phyloP scores from a whole-genome alignment of 495 filamentous ascomycete genomes.

The Aspergillus nanangensis region DNA sequence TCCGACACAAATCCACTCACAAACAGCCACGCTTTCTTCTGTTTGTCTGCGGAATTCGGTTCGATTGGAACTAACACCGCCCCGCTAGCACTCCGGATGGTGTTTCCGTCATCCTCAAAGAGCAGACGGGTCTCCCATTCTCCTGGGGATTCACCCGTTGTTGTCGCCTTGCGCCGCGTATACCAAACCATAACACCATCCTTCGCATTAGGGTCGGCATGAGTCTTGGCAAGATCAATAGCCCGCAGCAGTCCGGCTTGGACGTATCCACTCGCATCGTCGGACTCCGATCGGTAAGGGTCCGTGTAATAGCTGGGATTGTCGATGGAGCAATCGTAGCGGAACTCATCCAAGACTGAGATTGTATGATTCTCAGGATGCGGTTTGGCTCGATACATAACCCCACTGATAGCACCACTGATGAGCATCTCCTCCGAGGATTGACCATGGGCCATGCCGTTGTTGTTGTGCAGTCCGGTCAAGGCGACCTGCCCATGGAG shows the following conservation, averaged over 20 bases:
- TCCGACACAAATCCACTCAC: slow-evolving; percentile 53
- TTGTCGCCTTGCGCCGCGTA: slow-evolving; percentile 18
- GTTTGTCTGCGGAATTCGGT: slow-evolving; percentile 28
- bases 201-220: slow-evolving; percentile 30
- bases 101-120: slow-evolving; percentile 55
- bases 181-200: slow-evolving; percentile 48
- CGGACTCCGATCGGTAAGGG: slow-evolving; percentile 24
- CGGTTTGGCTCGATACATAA: slow-evolving; percentile 24
- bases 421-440: slow-evolving; percentile 45
- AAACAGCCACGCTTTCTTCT: slow-evolving; percentile 53
- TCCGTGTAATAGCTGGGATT: slow-evolving; percentile 55
- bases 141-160: slow-evolving; percentile 1
- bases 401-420: slow-evolving; percentile 30
- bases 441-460: slow-evolving; percentile 53
- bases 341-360: slow-evolving; percentile 35
- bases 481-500: slow-evolving; percentile 42
- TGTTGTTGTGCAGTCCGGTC: slow-evolving; percentile 43
- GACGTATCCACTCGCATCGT: slow-evolving; percentile 54
- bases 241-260: slow-evolving; percentile 44
- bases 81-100: slow-evolving; percentile 46
- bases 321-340: slow-evolving; percentile 45
- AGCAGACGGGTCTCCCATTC: slow-evolving; percentile 43
- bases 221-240: slow-evolving; percentile 25
- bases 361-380: slow-evolving; percentile 26
- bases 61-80: slow-evolving; percentile 52